Evolutionary conservation across 495 filamentous ascomycete genomes (phyloP).

Genomic region (Arthonia radiata): DNA sequence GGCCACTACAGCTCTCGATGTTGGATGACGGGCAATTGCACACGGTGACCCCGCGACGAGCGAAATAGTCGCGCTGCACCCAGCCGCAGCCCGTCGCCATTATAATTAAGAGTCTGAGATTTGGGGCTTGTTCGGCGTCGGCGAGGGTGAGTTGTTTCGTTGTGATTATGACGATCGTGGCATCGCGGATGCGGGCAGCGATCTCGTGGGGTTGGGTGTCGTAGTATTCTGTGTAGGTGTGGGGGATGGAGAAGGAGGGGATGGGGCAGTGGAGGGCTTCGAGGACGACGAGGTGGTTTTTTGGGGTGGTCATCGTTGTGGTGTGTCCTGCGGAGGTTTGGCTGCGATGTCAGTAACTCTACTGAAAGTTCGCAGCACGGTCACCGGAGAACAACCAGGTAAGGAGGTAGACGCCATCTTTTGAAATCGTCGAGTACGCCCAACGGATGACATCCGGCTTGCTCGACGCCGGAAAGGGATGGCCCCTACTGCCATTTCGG

Average conservation of each 20-base stretch:
- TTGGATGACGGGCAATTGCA: conserved; percentile 24
- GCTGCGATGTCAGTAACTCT: no score
- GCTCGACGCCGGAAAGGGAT: no score
- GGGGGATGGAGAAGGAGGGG: conserved; percentile 16
- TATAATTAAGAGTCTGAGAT: conserved; percentile 21
- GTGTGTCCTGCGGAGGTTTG: no score
- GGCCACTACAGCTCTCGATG: conserved; percentile 26
- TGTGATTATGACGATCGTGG: conserved; percentile 23
- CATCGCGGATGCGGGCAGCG: conserved; percentile 16
- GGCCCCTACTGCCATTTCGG: no score
- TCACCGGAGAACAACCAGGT: no score
- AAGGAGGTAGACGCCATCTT: no score
- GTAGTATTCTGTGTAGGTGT: conserved; percentile 15
- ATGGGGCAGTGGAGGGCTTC: conserved; percentile 21
- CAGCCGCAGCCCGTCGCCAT: conserved; percentile 26
- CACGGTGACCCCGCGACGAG: conserved; percentile 19
- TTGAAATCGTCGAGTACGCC: no score
- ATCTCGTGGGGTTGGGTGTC: conserved; percentile 14
- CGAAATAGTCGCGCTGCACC: conserved; percentile 22
- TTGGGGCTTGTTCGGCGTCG: conserved; percentile 13
- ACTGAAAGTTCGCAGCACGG: no score
- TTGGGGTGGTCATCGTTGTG: conserved; percentile 1
- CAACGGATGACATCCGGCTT: no score
- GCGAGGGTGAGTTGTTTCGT: conserved; percentile 15
- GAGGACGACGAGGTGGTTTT: conserved; percentile 21